Conservation (phyloP, 768 basidiomycete genomes). For the Coprinopsis sp. region DNA sequence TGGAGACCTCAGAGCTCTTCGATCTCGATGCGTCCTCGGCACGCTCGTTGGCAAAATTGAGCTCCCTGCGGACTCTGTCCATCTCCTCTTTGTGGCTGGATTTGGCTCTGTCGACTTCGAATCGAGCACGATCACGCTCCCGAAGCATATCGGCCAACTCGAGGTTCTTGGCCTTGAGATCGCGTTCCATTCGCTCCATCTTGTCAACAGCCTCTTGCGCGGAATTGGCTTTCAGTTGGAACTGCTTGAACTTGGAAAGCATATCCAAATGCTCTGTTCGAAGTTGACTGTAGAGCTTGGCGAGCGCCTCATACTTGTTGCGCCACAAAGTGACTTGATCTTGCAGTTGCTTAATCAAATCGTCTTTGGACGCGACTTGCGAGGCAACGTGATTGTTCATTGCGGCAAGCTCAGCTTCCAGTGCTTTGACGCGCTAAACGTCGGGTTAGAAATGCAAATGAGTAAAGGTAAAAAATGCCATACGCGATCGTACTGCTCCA, state of each 20-base stretch:
- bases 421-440: slow-evolving; percentile 84
- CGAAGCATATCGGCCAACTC: slow-evolving; percentile 99
- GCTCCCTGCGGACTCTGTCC: slow-evolving; percentile 86
- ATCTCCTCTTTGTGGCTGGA: slow-evolving; percentile 92
- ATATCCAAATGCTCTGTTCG: slow-evolving; percentile 97
- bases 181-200: slow-evolving; percentile 99
- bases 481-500: slow-evolving; percentile 96
- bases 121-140: slow-evolving; percentile 92
- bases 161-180: slow-evolving; percentile 96
- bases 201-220: slow-evolving; percentile 97
- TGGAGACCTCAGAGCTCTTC: slow-evolving; percentile 90
- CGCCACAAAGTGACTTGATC: slow-evolving; percentile 97
- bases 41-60: slow-evolving; percentile 95
- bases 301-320: slow-evolving; percentile 97
- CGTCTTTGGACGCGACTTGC: slow-evolving; percentile 90
- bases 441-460: slow-evolving; percentile 3
- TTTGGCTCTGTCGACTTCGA: slow-evolving; percentile 92
- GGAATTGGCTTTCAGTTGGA: slow-evolving; percentile 97
- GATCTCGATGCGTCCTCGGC: slow-evolving; percentile 89
- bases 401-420: slow-evolving; percentile 83
- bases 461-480: slow-evolving; percentile 24
- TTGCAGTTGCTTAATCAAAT: slow-evolving; percentile 91
- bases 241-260: slow-evolving; percentile 93
- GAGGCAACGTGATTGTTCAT: slow-evolving; percentile 73
- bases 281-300: slow-evolving; percentile 97